Evolutionary conservation across 352 stramenopile genomes (phyloP).

Genomic region (Elongisporangium anandrum): DNA sequence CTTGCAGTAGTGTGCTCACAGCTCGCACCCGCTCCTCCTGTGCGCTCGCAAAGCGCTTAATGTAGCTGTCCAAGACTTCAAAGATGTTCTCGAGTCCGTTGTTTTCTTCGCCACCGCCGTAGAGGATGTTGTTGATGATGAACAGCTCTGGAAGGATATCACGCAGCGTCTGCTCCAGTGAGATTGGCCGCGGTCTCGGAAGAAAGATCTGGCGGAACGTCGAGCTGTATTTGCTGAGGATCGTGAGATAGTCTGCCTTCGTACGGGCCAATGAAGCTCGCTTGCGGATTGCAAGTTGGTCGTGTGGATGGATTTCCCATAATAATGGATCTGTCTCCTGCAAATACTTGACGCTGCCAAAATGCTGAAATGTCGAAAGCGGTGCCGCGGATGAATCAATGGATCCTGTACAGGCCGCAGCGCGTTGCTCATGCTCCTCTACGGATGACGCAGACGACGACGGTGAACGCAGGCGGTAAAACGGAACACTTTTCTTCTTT

Average conservation of each 20-base stretch:
- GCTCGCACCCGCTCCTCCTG: slow-evolving; percentile 61
- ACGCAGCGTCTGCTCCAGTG: slow-evolving; percentile 71
- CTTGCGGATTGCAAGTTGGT: slow-evolving; percentile 71
- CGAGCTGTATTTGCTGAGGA: slow-evolving; percentile 54
- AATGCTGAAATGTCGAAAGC: slow-evolving; percentile 42
- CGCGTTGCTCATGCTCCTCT: slow-evolving; percentile 25
- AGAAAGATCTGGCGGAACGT: slow-evolving; percentile 74
- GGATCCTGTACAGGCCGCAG: neutral
- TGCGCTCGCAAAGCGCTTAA: slow-evolving; percentile 59
- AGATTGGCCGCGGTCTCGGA: slow-evolving; percentile 61
- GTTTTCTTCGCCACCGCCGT: slow-evolving; percentile 59
- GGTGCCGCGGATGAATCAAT: neutral
- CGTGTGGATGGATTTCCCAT: slow-evolving; percentile 82
- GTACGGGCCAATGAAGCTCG: slow-evolving; percentile 49
- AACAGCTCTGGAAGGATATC: slow-evolving; percentile 76
- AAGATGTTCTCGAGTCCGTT: slow-evolving; percentile 77
- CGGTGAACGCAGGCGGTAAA: slow-evolving; percentile 56
- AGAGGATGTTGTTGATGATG: slow-evolving; percentile 76
- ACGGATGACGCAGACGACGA: slow-evolving; percentile 36
- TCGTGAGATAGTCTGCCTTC: slow-evolving; percentile 53
- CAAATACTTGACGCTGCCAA: slow-evolving; percentile 73
- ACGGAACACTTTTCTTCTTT: slow-evolving; percentile 34
- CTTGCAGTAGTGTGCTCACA: slow-evolving; percentile 66
- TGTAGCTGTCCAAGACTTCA: slow-evolving; percentile 64
- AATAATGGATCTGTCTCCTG: slow-evolving; percentile 74